phyloP scores from a whole-genome alignment of 2,329 filamentous ascomycete species.

The Sarocladium brachiariae region DNA sequence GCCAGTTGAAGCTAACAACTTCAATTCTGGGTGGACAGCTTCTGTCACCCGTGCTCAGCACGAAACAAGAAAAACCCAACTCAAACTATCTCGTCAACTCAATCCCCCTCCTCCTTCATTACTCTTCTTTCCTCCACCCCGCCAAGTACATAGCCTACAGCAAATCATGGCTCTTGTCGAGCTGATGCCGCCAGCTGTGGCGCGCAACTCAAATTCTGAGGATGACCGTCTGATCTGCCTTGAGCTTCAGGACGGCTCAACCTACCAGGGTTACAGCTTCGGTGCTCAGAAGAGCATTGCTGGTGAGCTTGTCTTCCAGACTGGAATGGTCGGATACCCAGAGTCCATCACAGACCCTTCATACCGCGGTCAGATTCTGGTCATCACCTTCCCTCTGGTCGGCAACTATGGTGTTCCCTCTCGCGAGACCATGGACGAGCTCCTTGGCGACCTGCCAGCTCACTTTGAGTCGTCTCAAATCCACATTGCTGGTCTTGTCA shows the following conservation, averaged over 20 bases:
- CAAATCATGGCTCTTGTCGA: constrained; percentile 17
- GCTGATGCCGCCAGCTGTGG: constrained; percentile 50
- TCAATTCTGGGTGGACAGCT: constrained; percentile 3
- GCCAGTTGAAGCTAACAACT: constrained; percentile 9
- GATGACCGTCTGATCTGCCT: constrained; percentile 68
- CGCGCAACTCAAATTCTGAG: constrained; percentile 44
- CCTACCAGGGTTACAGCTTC: constrained; percentile 94
- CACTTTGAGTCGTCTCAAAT: constrained; percentile 92
- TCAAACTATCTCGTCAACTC: not conserved
- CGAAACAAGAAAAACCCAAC: no score
- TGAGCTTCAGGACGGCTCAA: constrained; percentile 85
- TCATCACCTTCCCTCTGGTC: constrained; percentile 90
- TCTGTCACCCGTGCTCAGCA: constrained; percentile 6
- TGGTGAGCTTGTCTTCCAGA: constrained; percentile 98
- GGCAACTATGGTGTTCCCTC: constrained; percentile 97
- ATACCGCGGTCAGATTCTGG: constrained; percentile 87
- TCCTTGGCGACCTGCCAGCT: constrained; percentile 79
- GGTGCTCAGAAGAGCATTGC: constrained; percentile 90
- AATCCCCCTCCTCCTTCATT: not conserved
- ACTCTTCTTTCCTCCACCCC: not conserved
- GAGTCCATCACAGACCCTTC: constrained; percentile 87
- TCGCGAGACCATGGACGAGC: constrained; percentile 73
- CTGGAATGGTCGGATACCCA: constrained; percentile 97
- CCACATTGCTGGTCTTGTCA: constrained; percentile 86
- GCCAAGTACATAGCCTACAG: not conserved